Base-by-base conservation (phyloP, 805 yeast genomes). In the Starmera quercuum region DNA sequence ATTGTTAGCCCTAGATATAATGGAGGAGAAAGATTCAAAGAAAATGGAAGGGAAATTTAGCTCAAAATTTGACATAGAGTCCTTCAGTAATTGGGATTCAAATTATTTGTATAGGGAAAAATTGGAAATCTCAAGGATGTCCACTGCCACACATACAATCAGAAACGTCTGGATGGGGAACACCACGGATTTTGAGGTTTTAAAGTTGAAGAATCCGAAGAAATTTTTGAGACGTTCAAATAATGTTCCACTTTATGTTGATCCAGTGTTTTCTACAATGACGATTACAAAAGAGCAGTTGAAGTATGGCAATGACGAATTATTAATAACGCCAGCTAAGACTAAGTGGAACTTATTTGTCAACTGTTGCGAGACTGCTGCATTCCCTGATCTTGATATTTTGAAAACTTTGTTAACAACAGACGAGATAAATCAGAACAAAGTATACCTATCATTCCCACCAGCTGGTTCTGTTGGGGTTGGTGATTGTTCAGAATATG, bases 391-490 rank as follows among this genome's bases (percentile, higher is more conserved):
- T 11, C 46, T 65, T 12, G 42, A 52, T 2, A 61, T 61, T n/a
- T 49, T 75, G 23, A 50, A 44, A 19, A 37, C 45, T 3, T 34
- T 56, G 13, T 44, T 58, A 20, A 31, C 39, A 9, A 33, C 34
- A 7, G 29, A 36, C 9, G 35, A 33, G 1, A 37, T 39, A 16
- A 33, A 37, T 6, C 36, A 35, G n/a, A 27, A 47, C 13, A 38
- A 38, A 4, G 49, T 60, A 2, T 44, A 56, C 29, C 43, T 82
- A n/a, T 71, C 71, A 32, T 83, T 85, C 55, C 95, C 95, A 1
- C 78, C 94, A 2, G 78, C 95, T 0, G 96, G 96, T 0, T 75
- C 92, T 0, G 61, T 87, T 15, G 81, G 90, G 0, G 55, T 86
- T 27, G 90, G 92, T 2, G 83, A 80, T 47, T 61, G 79, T 44